Evolutionary conservation across 352 stramenopile species (phyloP).

Genomic region (Globisporangium okanoganense): DNA sequence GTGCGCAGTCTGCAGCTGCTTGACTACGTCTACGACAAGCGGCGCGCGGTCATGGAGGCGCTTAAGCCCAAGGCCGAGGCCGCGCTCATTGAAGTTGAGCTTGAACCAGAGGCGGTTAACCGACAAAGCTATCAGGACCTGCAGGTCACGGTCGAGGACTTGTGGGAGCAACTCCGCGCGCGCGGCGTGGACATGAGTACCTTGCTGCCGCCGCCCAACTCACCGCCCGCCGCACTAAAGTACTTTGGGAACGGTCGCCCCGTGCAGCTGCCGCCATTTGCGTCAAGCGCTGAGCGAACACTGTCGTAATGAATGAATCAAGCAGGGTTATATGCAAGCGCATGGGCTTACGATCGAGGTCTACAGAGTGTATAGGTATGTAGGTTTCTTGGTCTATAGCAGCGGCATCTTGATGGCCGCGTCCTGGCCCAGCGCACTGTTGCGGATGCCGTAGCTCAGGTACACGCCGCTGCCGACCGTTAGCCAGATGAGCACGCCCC

Average conservation of each 20-base stretch:
- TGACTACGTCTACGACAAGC: conserved; percentile 69
- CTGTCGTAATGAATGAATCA: conserved; percentile 12
- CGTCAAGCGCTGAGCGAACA: conserved; percentile 35
- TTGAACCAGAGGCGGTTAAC: conserved; percentile 13
- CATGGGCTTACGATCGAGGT: background rate
- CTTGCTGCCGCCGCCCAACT: conserved; percentile 58
- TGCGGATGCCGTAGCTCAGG: conserved; percentile 71
- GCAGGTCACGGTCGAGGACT: conserved; percentile 34
- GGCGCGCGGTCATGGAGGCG: conserved; percentile 41
- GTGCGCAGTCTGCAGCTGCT: conserved; percentile 69
- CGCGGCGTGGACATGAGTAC: conserved; percentile 29
- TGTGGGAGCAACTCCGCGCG: conserved; percentile 50
- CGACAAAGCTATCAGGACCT: conserved; percentile 27
- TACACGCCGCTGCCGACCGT: conserved; percentile 61
- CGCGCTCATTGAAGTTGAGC: conserved; percentile 42
- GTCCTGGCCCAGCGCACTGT: conserved; percentile 51
- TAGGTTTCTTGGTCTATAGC: conserved; percentile 9
- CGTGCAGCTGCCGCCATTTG: conserved; percentile 45
- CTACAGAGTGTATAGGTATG: background rate
- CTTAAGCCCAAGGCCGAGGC: conserved; percentile 48
- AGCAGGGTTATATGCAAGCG: background rate
- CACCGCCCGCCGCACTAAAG: conserved; percentile 52
- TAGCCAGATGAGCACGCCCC: conserved; percentile 75
- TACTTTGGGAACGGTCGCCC: conserved; percentile 53
- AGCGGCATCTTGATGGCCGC: conserved; percentile 13